Conservation (phyloP, 257 asterid species). For the Solanum pennellii region DNA sequence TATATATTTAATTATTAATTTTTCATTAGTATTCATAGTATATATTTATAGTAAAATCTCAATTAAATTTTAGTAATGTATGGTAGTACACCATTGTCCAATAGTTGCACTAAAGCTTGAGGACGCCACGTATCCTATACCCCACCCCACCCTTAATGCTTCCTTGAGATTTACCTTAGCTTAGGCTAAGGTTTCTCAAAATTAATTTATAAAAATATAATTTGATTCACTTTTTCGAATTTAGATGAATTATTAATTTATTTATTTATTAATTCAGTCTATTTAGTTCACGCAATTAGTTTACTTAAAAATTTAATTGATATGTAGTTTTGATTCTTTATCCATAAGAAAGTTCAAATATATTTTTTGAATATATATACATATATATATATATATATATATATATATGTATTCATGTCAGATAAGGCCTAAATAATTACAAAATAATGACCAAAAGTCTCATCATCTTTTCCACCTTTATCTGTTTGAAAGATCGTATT, state of each 20-base stretch:
- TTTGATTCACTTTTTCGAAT: rapidly evolving
- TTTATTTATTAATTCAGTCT: too few relatives aligned
- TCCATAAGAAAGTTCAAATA: too few relatives aligned
- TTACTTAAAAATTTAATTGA: too few relatives aligned
- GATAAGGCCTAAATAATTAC: not conserved
- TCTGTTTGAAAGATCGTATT: not conserved
- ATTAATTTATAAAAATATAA: too few relatives aligned
- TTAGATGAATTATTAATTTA: too few relatives aligned
- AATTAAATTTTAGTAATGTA: too few relatives aligned
- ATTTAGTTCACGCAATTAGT: too few relatives aligned
- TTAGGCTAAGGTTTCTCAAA: not conserved
- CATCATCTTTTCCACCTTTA: not conserved
- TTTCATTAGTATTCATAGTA: too few relatives aligned
- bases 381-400: too few relatives aligned
- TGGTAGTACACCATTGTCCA: not conserved
- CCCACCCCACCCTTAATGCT: not conserved
- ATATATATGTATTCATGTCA: not conserved
- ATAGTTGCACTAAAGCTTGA: not conserved
- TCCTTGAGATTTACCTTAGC: not conserved
- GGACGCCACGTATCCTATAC: not conserved
- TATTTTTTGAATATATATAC: too few relatives aligned
- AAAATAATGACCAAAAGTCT: not conserved
- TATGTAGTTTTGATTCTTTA: too few relatives aligned
- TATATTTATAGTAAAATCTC: too few relatives aligned
- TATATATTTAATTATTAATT: not conserved